phyloP scores from a whole-genome alignment of 768 basidiomycete species.

The Suillus subluteus region DNA sequence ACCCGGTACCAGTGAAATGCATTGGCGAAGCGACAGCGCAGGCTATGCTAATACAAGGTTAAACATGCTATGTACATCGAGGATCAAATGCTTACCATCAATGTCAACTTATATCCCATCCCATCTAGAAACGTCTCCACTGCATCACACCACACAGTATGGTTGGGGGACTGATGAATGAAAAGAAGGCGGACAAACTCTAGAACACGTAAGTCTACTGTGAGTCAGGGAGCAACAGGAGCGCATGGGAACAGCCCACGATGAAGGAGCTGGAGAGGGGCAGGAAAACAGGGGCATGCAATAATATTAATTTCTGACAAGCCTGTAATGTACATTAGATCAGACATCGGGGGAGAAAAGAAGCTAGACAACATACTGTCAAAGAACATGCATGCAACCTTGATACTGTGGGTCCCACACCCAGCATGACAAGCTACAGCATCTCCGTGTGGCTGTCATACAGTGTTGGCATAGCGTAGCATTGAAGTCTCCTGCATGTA shows the following conservation, averaged over 20 bases:
- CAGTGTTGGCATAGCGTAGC: not conserved
- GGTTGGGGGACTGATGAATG: conserved; percentile 18
- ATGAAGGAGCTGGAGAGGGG: conserved; percentile 27
- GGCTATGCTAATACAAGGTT: conserved; percentile 23
- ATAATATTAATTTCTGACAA: conserved; percentile 11
- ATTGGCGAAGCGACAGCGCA: conserved; percentile 26
- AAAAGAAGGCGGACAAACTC: conserved; percentile 28
- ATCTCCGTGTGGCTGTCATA: not conserved
- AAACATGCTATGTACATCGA: not conserved
- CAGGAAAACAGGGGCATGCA: conserved; percentile 19
- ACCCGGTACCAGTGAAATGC: conserved; percentile 30
- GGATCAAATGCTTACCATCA: not conserved
- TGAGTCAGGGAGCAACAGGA: conserved; percentile 28
- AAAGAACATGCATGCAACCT: conserved; percentile 7
- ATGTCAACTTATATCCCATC: conserved; percentile 11
- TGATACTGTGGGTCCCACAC: not conserved
- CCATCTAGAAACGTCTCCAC: conserved; percentile 18
- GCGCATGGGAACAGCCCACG: conserved; percentile 24
- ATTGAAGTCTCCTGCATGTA: not conserved
- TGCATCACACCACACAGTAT: conserved; percentile 19
- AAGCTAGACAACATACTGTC: conserved; percentile 3
- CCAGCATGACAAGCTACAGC: not conserved
- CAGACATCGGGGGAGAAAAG: not conserved
- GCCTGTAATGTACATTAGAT: conserved; percentile 7
- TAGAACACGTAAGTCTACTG: conserved; percentile 36